These are phyloP conservation scores for Pseudogymnoascus sp. DNA, from an alignment of 2,329 filamentous ascomycete genomes.

Conservation along the genomic window DNA sequence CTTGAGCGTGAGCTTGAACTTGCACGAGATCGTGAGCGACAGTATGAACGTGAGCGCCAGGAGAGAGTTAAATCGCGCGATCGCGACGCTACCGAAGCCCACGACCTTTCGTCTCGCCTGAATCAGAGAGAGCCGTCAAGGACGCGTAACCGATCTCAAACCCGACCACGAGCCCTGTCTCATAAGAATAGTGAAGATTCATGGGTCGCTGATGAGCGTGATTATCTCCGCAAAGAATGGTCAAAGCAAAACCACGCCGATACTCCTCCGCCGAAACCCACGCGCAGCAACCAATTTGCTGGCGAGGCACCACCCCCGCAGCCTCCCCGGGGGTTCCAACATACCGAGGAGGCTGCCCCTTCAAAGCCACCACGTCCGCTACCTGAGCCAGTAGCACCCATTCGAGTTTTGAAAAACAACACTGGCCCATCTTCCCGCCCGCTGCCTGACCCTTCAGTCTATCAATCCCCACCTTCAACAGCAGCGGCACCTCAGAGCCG, in stretches of 20 bases:
- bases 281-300: constrained; percentile 18
- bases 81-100: constrained; percentile 24
- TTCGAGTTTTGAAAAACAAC: constrained; percentile 27
- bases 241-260: constrained; percentile 21
- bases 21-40: constrained; percentile 59
- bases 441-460: constrained; percentile 28
- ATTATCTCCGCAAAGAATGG: constrained; percentile 43
- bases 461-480: constrained; percentile 15
- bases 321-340: constrained; percentile 2
- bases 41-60: constrained; percentile 56
- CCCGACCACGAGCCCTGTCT: constrained; percentile 23
- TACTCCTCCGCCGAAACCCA: constrained; percentile 9
- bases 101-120: constrained; percentile 24
- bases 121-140: constrained; percentile 24
- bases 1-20: constrained; percentile 68
- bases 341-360: constrained; percentile 15
- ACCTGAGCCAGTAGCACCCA: constrained; percentile 25
- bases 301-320: constrained; percentile 15
- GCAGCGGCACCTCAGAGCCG: constrained; percentile 30
- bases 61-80: constrained; percentile 32
- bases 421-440: constrained; percentile 32
- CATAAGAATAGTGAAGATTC: constrained; percentile 35
- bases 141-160: constrained; percentile 21
- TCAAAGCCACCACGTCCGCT: constrained; percentile 27
- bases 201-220: constrained; percentile 45